Conservation (phyloP, 2,329 filamentous ascomycete genomes). For the Didymella glomerata region DNA sequence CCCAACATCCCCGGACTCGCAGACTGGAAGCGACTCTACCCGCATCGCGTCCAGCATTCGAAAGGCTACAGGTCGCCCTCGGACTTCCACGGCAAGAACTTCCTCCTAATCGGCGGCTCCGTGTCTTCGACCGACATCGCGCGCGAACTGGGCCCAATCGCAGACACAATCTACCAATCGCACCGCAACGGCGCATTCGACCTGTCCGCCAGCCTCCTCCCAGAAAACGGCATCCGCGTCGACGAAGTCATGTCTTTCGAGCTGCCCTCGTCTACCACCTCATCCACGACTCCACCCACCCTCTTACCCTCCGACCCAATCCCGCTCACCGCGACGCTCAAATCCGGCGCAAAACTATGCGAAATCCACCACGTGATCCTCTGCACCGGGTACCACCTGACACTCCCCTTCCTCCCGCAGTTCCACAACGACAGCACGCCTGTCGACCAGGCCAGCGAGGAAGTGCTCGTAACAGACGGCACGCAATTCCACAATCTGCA, state of each 20-base stretch:
- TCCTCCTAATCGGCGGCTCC: constrained; percentile 65
- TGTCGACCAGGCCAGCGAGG: constrained; percentile 54
- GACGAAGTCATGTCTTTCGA: constrained; percentile 60
- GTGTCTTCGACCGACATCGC: constrained; percentile 65
- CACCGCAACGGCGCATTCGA: constrained; percentile 70
- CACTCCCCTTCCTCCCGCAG: constrained; percentile 68
- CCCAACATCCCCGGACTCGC: constrained; percentile 60
- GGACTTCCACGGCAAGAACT: constrained; percentile 63
- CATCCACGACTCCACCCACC: background rate
- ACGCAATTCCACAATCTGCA: constrained; percentile 71
- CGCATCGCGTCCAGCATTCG: constrained; percentile 59
- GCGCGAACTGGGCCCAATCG: constrained; percentile 58
- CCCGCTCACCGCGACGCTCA: constrained; percentile 61
- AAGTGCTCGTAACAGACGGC: constrained; percentile 69
- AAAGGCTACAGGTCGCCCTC: constrained; percentile 60
- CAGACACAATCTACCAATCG: constrained; percentile 61
- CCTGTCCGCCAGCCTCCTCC: constrained; percentile 62
- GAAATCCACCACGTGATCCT: constrained; percentile 70
- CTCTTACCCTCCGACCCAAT: constrained; percentile 50
- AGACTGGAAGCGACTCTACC: constrained; percentile 58
- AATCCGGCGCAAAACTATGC: constrained; percentile 61
- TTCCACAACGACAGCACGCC: constrained; percentile 58
- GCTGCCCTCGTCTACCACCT: constrained; percentile 28
- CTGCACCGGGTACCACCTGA: constrained; percentile 74
- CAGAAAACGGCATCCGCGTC: constrained; percentile 62